phyloP scores from a whole-genome alignment of 306 rosid species.

The Leucaena leucocephala region DNA sequence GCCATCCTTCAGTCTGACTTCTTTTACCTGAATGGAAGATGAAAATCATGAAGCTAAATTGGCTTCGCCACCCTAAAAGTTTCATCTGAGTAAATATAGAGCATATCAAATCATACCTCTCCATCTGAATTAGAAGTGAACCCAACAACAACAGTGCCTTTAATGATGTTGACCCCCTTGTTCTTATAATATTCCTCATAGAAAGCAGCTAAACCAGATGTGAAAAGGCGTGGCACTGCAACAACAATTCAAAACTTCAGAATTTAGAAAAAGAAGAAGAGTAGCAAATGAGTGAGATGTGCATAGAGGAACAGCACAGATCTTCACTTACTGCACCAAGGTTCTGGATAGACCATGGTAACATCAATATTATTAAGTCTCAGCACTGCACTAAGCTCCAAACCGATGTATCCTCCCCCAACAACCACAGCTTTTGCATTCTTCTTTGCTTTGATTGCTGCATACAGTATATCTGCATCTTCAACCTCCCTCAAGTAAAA shows the following conservation, averaged over 20 bases:
- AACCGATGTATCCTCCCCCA: slow-evolving; percentile 95
- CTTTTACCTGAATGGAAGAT: slow-evolving; percentile 66
- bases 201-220: slow-evolving; percentile 81
- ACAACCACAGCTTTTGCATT: slow-evolving; percentile 86
- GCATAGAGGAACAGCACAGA: slow-evolving; percentile 2
- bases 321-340: slow-evolving; percentile 96
- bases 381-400: slow-evolving; percentile 89
- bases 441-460: slow-evolving; percentile 73
- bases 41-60: slow-evolving; percentile 14
- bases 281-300: neutral
- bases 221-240: slow-evolving; percentile 97
- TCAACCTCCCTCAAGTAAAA: slow-evolving; percentile 88
- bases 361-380: slow-evolving; percentile 74
- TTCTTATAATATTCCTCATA: slow-evolving; percentile 80
- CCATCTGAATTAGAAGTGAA: slow-evolving; percentile 71
- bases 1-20: slow-evolving; percentile 92
- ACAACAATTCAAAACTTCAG: slow-evolving; percentile 28
- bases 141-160: slow-evolving; percentile 91
- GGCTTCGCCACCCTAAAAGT: slow-evolving; percentile 18
- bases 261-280: neutral
- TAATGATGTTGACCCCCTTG: slow-evolving; percentile 78
- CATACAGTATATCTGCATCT: slow-evolving; percentile 80
- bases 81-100: neutral
- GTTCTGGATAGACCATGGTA: slow-evolving; percentile 95
- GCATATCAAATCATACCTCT: slow-evolving; percentile 59